Evolutionary conservation across 2,329 filamentous ascomycete genomes (phyloP), one percentile per base, ranked within the genome.

Genomic region (Pestalotiopsis sp.): DNA sequence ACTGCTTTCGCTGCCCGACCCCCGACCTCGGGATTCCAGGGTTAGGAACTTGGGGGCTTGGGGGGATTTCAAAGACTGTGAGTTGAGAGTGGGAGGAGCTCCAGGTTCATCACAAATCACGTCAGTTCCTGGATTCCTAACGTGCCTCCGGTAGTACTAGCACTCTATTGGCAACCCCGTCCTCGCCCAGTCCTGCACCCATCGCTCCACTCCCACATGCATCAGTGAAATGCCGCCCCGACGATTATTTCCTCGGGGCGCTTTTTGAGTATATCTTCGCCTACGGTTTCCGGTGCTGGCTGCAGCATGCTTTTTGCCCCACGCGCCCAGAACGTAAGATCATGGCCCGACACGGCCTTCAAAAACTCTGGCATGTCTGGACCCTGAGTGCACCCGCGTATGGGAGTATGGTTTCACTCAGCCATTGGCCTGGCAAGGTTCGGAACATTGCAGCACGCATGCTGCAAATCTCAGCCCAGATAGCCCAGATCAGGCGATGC

Each of bases 401-500:
- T 52, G 23, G 45, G 45, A 52, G 45, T n/a, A 59, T 27, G 57
- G 57, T 36, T 59, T 59, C 57, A 59, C 57, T 39, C 31, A 36
- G 27, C 59, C 27, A 62, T 62, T 62, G 59, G 59, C 59, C 38
- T 62, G 59, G 31, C 25, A 62, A 39, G 59, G 59, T 62, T 62
- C 59, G 59, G 59, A 17, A 59, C 25, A 23, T 17, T 62, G 59
- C 59, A 62, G 59, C 23, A 36, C 14, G 20, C 45, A 52, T 36
- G 27, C 27, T 38, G 59, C 59, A 39, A 39, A 62, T 39, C 59
- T 62, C 27, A 62, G 27, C 59, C 59, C 59, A 62, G 59, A 62
- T 62, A 62, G 27, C 59, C 59, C 59, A 62, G 36, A 62, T 62
- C 59, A 62, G 59, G 59, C 59, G 36, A 62, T 62, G n/a, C 14